Base-by-base conservation (phyloP, 2,329 filamentous ascomycete genomes). In the Penicillium verrucosum region DNA sequence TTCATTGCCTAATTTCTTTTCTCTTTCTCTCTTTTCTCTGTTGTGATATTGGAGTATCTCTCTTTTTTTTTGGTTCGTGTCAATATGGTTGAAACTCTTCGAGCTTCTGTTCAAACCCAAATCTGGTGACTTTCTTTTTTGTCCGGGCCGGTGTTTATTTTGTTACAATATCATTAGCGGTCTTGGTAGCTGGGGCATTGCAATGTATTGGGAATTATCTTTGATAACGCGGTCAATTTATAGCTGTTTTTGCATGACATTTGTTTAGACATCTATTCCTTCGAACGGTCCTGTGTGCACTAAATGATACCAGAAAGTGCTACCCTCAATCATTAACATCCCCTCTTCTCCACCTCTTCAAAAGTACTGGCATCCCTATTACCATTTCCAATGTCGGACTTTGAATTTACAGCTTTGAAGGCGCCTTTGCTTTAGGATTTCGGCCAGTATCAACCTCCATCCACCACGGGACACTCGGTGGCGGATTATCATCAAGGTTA, bases 381-480 rank as follows among this genome's bases (percentile, higher is more conserved):
- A 11, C 21, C 1, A 34, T 11, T 46, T 25, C 11, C 7, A 37
- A 27, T 25, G 5, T 12, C 32, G n/a, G 2, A 12, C 16, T 18
- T 14, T 30, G 16, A 6, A 49, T 36, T 42, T 66, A 71, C 58
- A 70, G 41, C 52, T 70, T 71, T 10, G 67, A 66, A 7, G 40
- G 23, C 27, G 55, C 48, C 14, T 65, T 67, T 8, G 57, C 60
- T 40, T 60, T 68, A 4, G 62, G 58, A 54, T 57, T 61, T 5
- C 60, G 59, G 3, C 67, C 66, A 29, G 78, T 77, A 67, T 83
- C 76, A 47, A 84, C 71, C 12, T 82, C 80, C 46, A 80, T 74
- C 86, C 87, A 90, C 88, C 87, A 90, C 0, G 87, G 88, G 72
- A 85, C 88, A 14, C 78, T 79, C 0, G 72, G 70, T 2, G 87